These are phyloP conservation scores for Phylloporus scabripes DNA, from an alignment of 768 basidiomycete species.

Conservation along the genomic window DNA sequence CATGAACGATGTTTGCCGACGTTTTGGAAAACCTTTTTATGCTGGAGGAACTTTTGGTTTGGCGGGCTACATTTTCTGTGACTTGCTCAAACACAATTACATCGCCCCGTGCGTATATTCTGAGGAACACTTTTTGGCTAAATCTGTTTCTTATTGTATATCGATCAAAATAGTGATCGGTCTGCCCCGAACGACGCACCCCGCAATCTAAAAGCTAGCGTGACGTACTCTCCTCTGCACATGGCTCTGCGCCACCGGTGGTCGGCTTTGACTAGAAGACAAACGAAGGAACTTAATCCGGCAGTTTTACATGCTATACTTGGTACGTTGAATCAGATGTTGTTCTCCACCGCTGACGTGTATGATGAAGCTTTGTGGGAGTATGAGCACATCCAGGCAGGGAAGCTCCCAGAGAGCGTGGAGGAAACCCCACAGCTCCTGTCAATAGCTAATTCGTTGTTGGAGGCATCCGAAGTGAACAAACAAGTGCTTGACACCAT, in stretches of 20 bases:
- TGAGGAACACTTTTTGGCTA: constrained; percentile 1
- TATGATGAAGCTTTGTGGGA: constrained; percentile 69
- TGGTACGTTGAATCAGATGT: constrained; percentile 39
- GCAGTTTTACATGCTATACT: constrained; percentile 64
- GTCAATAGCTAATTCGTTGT: constrained; percentile 55
- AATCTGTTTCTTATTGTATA: constrained; percentile 4
- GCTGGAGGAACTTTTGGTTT: constrained; percentile 90
- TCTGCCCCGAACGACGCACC: constrained; percentile 52
- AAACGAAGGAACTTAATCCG: constrained; percentile 83
- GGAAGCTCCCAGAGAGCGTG: constrained; percentile 49
- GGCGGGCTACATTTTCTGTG: constrained; percentile 91
- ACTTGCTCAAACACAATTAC: constrained; percentile 82
- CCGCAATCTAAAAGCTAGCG: constrained; percentile 55
- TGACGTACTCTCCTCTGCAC: constrained; percentile 59
- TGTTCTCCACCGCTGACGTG: constrained; percentile 11
- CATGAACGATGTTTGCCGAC: constrained; percentile 77
- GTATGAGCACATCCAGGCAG: constrained; percentile 57
- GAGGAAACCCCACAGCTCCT: constrained; percentile 52
- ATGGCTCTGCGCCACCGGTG: constrained; percentile 65
- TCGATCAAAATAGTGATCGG: constrained; percentile 46
- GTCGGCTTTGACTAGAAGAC: constrained; percentile 61
- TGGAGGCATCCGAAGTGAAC: constrained; percentile 63
- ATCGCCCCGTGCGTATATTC: constrained; percentile 64
- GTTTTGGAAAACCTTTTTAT: constrained; percentile 74
- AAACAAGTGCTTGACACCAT: constrained; percentile 54